Evolutionary conservation across 495 filamentous ascomycete species (phyloP).

Genomic region (Aspergillus asperescens): DNA sequence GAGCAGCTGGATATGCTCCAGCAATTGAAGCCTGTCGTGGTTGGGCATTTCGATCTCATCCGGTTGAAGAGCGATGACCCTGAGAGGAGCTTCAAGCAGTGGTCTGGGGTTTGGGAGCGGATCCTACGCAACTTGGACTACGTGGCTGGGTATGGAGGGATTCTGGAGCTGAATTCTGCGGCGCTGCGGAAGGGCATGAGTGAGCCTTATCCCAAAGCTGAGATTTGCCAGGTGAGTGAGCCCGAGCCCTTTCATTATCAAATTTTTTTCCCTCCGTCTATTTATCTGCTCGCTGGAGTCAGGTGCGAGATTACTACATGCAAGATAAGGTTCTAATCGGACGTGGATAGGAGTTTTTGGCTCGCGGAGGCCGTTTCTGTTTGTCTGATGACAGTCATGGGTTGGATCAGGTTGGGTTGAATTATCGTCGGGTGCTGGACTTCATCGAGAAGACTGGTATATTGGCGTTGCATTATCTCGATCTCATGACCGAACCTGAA

Average conservation of each 20-base stretch:
- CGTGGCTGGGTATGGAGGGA: slow-evolving; percentile 65
- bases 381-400: slow-evolving; percentile 91
- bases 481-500: slow-evolving; percentile 17
- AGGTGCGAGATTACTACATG: not conserved
- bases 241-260: too few species aligned
- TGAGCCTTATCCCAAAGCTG: slow-evolving; percentile 79
- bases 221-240: slow-evolving; percentile 71
- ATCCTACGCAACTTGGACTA: slow-evolving; percentile 68
- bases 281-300: too few species aligned
- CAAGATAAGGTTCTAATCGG: slow-evolving; percentile 10
- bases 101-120: slow-evolving; percentile 63
- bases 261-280: too few species aligned
- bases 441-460: slow-evolving; percentile 52
- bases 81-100: slow-evolving; percentile 49
- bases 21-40: slow-evolving; percentile 66
- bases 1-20: slow-evolving; percentile 74
- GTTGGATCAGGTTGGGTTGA: slow-evolving; percentile 69
- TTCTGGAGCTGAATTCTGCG: slow-evolving; percentile 84
- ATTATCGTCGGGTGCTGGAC: slow-evolving; percentile 56
- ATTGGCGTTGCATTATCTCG: slow-evolving; percentile 36
- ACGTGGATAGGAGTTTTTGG: slow-evolving; percentile 48
- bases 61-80: slow-evolving; percentile 68
- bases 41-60: slow-evolving; percentile 94
- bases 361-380: slow-evolving; percentile 71
- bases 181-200: slow-evolving; percentile 82